Evolutionary conservation across 2,329 filamentous ascomycete species (phyloP).

Genomic region (Sordariomycetes sp.): DNA sequence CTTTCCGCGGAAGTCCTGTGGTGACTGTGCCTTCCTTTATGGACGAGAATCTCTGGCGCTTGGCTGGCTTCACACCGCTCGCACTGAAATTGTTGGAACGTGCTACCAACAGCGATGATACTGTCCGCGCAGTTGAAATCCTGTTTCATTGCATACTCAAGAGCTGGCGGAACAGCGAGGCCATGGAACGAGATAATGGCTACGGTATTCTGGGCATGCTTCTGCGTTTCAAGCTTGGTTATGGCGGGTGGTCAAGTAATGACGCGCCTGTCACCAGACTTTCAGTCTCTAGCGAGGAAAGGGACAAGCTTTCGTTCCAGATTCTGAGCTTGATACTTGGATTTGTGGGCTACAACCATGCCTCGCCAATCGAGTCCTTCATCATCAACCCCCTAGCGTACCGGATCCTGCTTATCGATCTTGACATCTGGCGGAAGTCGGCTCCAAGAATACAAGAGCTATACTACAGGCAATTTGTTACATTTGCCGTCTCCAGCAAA

Average conservation of each 20-base stretch:
- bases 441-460: constrained; percentile 70
- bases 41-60: constrained; percentile 85
- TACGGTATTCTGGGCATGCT: constrained; percentile 83
- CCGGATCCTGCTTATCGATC: constrained; percentile 81
- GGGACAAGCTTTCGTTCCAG: constrained; percentile 47
- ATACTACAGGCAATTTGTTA: constrained; percentile 87
- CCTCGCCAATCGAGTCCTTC: constrained; percentile 75
- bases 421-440: constrained; percentile 84
- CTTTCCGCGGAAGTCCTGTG: constrained; percentile 75
- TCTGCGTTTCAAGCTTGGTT: constrained; percentile 72
- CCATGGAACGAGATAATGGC: constrained; percentile 92
- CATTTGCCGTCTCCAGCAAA: constrained; percentile 83
- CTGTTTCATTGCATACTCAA: constrained; percentile 78
- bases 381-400: constrained; percentile 96
- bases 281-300: constrained; percentile 39
- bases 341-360: constrained; percentile 82
- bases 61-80: constrained; percentile 84
- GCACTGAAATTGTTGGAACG: constrained; percentile 78
- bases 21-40: constrained; percentile 74
- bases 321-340: constrained; percentile 69
- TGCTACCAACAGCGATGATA: constrained; percentile 59
- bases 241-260: constrained; percentile 20
- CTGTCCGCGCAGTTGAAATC: constrained; percentile 71
- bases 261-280: constrained; percentile 28
- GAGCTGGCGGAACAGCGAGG: constrained; percentile 96